These are phyloP conservation scores for Suillus americanus DNA, from an alignment of 768 basidiomycete genomes.

Conservation along the genomic window DNA sequence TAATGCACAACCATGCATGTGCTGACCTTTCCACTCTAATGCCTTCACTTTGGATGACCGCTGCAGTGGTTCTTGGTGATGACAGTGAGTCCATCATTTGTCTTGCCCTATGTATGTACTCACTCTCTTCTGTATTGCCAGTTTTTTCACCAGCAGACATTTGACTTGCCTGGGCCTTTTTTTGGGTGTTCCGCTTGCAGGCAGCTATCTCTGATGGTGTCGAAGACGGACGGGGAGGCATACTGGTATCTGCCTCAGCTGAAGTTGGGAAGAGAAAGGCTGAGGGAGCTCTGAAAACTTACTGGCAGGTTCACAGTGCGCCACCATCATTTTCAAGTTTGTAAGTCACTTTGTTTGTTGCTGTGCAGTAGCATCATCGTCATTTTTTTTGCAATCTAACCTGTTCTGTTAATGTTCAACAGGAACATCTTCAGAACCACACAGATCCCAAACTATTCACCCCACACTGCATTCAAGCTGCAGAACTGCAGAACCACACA, in stretches of 20 bases:
- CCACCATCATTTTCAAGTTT: not conserved
- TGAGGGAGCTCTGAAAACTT: not conserved
- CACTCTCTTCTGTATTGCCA: not conserved
- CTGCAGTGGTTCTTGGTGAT: not conserved
- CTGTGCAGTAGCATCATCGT: no score
- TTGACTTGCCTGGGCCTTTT: not conserved
- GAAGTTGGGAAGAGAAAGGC: constrained; percentile 3
- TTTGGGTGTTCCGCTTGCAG: not conserved
- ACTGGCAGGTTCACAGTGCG: not conserved
- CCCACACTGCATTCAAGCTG: no score
- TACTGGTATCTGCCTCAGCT: not conserved
- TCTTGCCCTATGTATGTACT: not conserved
- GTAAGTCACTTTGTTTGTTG: not conserved
- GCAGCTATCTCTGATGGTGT: not conserved
- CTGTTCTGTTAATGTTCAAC: no score
- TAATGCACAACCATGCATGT: not conserved
- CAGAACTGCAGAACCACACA: no score
- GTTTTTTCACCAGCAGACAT: not conserved
- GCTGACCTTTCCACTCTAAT: not conserved
- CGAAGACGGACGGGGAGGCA: not conserved
- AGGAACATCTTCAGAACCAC: no score
- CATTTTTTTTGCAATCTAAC: no score
- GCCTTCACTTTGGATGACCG: not conserved
- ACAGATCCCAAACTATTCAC: no score
- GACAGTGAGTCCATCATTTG: not conserved